These are phyloP conservation scores for Cystofilobasidium capitatum DNA, from an alignment of 768 basidiomycete species.

Conservation along the genomic window DNA sequence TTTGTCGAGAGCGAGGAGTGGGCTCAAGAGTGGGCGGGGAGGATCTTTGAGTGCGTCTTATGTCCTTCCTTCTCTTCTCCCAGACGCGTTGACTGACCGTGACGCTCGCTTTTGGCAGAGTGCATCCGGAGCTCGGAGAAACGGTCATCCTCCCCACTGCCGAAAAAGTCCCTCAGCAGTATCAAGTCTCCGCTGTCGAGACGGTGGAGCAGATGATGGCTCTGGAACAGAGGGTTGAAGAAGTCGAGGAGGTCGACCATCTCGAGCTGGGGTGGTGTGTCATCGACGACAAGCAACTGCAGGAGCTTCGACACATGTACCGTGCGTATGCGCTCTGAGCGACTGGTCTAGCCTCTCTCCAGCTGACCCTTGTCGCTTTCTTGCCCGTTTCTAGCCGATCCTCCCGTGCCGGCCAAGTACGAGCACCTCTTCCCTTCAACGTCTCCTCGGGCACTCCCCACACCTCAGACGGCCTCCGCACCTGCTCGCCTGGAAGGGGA, in stretches of 20 bases:
- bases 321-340: background rate
- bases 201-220: background rate
- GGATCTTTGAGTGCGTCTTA: background rate
- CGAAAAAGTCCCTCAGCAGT: background rate
- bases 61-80: background rate
- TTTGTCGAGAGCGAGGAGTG: background rate
- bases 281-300: background rate
- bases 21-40: background rate
- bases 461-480: no score
- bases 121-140: background rate
- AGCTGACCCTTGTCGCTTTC: background rate
- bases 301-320: background rate
- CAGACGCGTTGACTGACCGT: background rate
- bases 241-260: background rate
- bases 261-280: conserved; percentile 1
- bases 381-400: background rate
- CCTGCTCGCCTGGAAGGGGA: background rate
- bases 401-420: background rate
- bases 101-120: background rate
- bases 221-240: background rate
- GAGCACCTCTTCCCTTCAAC: background rate
- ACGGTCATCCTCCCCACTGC: background rate
- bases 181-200: background rate
- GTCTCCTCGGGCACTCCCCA: background rate
- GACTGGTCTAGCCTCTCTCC: background rate